Percentiles rank a stretch among this genome's conserved stretches.
Evolutionary conservation across 169 alveolate genomes (phyloP).

Genomic region (Eimeria maxima): DNA sequence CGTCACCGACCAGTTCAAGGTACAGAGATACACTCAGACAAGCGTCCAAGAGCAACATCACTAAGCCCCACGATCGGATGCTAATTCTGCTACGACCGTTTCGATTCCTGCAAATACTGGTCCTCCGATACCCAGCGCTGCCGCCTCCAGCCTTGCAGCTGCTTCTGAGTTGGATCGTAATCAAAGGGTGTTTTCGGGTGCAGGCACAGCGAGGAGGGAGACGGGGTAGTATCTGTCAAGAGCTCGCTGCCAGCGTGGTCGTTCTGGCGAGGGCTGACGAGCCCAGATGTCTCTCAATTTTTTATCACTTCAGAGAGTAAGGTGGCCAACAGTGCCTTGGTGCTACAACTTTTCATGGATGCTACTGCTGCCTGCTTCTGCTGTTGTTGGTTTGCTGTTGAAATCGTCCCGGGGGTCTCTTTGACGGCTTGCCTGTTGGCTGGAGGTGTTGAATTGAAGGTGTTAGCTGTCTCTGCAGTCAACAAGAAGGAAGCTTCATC

Average conservation of each 20-base stretch:
- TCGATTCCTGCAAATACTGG: not conserved
- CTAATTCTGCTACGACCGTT: not conserved
- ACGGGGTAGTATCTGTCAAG: constrained; percentile 70
- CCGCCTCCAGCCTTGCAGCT: constrained; percentile 14
- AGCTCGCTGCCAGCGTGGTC: constrained; percentile 55
- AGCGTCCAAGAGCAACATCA: not conserved
- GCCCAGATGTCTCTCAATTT: constrained; percentile 61
- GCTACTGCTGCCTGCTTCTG: constrained; percentile 15
- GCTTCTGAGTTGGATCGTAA: not conserved
- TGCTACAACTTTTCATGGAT: not conserved
- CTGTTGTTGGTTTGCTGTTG: not conserved
- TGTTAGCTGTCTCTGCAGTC: constrained; percentile 11
- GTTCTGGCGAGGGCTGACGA: constrained; percentile 76
- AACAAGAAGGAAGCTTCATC: constrained; percentile 40
- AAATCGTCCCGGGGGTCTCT: not conserved
- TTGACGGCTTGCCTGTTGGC: not conserved
- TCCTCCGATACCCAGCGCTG: constrained; percentile 2
- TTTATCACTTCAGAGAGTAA: constrained; percentile 44
- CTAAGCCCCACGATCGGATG: not conserved
- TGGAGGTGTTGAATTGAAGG: not conserved
- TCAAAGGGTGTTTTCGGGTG: constrained; percentile 15
- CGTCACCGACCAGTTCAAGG: constrained; percentile 46
- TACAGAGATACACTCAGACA: not conserved
- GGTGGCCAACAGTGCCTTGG: not conserved
- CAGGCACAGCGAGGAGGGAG: constrained; percentile 63